Evolutionary conservation across 1,139 yeast species (phyloP), one percentile per base, ranked within the genome.

Genomic region (Lizanozyma gosingica): DNA sequence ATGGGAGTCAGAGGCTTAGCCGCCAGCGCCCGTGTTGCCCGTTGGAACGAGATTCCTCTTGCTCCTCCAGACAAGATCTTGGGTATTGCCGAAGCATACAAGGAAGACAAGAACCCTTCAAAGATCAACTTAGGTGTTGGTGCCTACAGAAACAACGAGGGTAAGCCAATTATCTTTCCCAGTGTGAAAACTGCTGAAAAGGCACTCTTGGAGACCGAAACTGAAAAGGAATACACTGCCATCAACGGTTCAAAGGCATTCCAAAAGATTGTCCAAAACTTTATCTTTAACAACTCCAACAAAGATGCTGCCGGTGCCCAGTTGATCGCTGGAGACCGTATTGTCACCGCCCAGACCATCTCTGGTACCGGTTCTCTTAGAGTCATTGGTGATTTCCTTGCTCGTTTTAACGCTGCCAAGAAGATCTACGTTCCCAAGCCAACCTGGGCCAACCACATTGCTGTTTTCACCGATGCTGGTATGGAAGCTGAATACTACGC

Each of bases 101-200:
- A 66, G 43, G 74, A 76, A 35, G 96, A 90, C 55, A 53, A 77
- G 11, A 67, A 87, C 43, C 27, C 70, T 4, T 71, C 75, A 45
- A 92, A 90, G 68, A 87, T 90, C 48, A 95, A 88, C 62, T 71
- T 87, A 49, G 97, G 97, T 42, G 90, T 90, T 46, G 97, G 97
- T 48, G 97, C 97, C 38, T 92, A 92, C 72, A 79, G 97, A 63
- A 97, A 90, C 60, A 83, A 87, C 61, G 63, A 67, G 49, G 97
- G 97, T 42, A 84, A 87, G 63, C 97, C 97, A 39, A 90, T 92
- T 87, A 88, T 92, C 41, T 71, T 92, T 40, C 95, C 95, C 4
- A 80, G 94, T 9, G 97, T 92, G 14, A 76, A 67, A 48, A 64
- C 69, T 49, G 94, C 94, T 38, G 97, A 88, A 62, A 61, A 68